Conservation (phyloP, 1,284 basidiomycete genomes). For the Vanrija pseudolonga region DNA sequence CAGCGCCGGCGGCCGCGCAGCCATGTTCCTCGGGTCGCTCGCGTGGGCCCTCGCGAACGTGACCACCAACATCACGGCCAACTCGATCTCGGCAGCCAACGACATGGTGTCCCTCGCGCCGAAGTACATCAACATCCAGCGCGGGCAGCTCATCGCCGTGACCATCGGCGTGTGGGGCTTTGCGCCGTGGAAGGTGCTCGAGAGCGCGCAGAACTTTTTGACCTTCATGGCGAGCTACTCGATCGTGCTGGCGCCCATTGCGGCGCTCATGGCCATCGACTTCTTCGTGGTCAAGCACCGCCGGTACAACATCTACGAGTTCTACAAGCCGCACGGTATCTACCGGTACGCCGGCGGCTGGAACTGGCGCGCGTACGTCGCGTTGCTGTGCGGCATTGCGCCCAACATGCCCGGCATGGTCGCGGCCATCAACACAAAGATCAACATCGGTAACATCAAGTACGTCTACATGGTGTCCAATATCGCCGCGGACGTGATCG, state of each 20-base stretch:
- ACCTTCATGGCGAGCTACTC: conserved; percentile 44
- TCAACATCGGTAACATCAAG: conserved; percentile 59
- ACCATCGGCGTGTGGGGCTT: conserved; percentile 63
- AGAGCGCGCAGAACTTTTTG: conserved; percentile 24
- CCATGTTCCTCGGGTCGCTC: conserved; percentile 70
- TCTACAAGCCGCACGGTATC: conserved; percentile 34
- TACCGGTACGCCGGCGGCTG: conserved; percentile 53
- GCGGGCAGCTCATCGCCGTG: conserved; percentile 69
- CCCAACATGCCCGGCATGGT: conserved; percentile 67
- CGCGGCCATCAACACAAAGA: conserved; percentile 47
- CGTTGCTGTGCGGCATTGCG: conserved; percentile 61
- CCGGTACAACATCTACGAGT: conserved; percentile 36
- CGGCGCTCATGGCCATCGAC: conserved; percentile 35
- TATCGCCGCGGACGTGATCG: conserved; percentile 46
- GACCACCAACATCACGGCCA: conserved; percentile 61
- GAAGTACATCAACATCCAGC: conserved; percentile 66
- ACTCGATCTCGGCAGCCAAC: conserved; percentile 71
- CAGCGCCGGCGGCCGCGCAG: conserved; percentile 55
- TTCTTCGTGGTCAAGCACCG: conserved; percentile 33
- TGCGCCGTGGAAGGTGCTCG: conserved; percentile 42
- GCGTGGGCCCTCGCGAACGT: conserved; percentile 64
- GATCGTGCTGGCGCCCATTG: conserved; percentile 41
- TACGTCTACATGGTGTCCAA: conserved; percentile 50
- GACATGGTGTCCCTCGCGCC: conserved; percentile 60
- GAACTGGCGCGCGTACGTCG: conserved; percentile 61